Percentiles rank a stretch among this genome's conserved stretches.
Conservation (phyloP, 257 asterid species). For the Fraxinus americana region DNA sequence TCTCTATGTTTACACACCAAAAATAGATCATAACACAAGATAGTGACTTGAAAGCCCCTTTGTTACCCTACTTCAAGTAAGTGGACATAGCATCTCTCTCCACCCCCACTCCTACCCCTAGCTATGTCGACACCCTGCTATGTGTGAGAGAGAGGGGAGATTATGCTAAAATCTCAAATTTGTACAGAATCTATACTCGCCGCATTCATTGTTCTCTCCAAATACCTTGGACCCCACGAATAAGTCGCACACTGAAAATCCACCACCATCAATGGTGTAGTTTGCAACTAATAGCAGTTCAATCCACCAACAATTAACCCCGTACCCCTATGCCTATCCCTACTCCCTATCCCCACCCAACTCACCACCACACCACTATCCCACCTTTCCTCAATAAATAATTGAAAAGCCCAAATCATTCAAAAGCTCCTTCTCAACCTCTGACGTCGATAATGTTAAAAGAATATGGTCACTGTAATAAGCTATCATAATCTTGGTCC, state of each 20-base stretch:
- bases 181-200: conserved; percentile 33
- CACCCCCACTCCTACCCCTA: neutral
- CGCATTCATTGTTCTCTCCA: conserved; percentile 28
- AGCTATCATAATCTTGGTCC: conserved; percentile 25
- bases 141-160: neutral
- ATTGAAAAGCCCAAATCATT: conserved; percentile 33
- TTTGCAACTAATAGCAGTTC: neutral
- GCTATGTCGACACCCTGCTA: too few relatives aligned
- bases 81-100: conserved; percentile 39
- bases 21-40: conserved; percentile 16
- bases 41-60: conserved; percentile 27
- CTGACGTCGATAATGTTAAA: conserved; percentile 19
- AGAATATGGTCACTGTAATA: conserved; percentile 23
- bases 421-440: conserved; percentile 41
- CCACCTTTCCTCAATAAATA: conserved; percentile 26
- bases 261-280: conserved; percentile 22
- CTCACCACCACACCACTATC: conserved; percentile 1
- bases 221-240: conserved; percentile 36
- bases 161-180: neutral
- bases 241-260: conserved; percentile 28
- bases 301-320: conserved; percentile 22
- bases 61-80: conserved; percentile 23
- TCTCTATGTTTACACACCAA: conserved; percentile 22
- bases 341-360: too few relatives aligned
- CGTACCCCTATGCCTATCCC: conserved; percentile 13